Conservation (phyloP, 148 eudicot genomes). For the Vaccinium vitisidaea region DNA sequence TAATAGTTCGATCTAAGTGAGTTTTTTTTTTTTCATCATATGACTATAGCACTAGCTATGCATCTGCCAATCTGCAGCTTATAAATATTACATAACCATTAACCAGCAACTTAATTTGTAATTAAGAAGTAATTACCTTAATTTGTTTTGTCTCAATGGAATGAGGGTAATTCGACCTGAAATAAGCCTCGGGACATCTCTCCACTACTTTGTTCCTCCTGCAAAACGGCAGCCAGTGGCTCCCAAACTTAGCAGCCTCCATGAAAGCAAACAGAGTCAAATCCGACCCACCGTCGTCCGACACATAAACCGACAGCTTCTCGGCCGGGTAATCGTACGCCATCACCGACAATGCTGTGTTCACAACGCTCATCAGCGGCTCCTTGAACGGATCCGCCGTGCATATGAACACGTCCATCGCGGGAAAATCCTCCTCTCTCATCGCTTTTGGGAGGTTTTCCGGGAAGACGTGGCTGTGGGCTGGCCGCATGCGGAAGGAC, state of each 20-base stretch:
- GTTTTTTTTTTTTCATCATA: no score
- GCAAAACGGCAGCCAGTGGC: slow-evolving; percentile 12
- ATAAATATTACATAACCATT: no score
- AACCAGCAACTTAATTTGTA: no score
- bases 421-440: slow-evolving; percentile 31
- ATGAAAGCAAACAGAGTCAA: slow-evolving; percentile 16
- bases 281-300: slow-evolving; percentile 9
- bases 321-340: slow-evolving; percentile 35
- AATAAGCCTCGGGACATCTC: slow-evolving; percentile 6
- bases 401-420: slow-evolving; percentile 66
- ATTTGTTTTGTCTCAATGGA: background rate
- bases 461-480: slow-evolving; percentile 35
- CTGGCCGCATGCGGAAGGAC: slow-evolving; percentile 49
- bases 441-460: slow-evolving; percentile 35
- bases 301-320: slow-evolving; percentile 21
- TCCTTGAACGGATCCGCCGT: slow-evolving; percentile 83
- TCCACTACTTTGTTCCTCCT: slow-evolving; percentile 3
- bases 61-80: no score
- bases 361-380: slow-evolving; percentile 66
- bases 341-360: slow-evolving; percentile 33
- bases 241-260: slow-evolving; percentile 18
- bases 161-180: background rate
- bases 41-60: no score
- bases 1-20: no score
- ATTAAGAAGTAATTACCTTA: background rate